Evolutionary conservation across 2,329 filamentous ascomycete genomes (phyloP).

Genomic region (Diaporthe sp.): DNA sequence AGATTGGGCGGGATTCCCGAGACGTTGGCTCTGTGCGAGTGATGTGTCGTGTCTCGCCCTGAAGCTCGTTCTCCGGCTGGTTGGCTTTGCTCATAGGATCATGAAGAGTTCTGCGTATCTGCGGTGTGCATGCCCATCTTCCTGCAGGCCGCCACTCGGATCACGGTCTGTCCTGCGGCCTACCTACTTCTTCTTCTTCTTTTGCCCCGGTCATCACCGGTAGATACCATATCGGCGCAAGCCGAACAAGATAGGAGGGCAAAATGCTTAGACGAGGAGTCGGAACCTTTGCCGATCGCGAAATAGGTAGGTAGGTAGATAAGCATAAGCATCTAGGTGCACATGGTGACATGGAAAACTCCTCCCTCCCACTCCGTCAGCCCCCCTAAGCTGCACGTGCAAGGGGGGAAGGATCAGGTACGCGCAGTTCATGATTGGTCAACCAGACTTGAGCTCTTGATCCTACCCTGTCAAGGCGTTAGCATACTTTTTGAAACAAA

Average conservation of each 20-base stretch:
- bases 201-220: background rate
- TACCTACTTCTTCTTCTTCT: background rate
- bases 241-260: background rate
- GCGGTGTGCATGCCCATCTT: background rate
- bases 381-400: constrained; percentile 17
- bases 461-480: background rate
- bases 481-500: constrained; percentile 16
- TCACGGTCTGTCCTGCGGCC: background rate
- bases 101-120: background rate
- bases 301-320: background rate
- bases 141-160: constrained; percentile 19
- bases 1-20: constrained; percentile 13
- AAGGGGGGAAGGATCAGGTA: constrained; percentile 7
- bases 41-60: constrained; percentile 3
- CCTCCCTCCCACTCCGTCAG: background rate
- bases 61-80: background rate
- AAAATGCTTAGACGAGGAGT: background rate
- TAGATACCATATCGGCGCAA: background rate
- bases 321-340: background rate
- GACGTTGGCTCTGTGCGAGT: background rate
- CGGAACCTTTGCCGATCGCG: background rate
- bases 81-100: background rate
- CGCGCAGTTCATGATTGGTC: background rate
- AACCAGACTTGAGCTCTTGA: background rate
- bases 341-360: background rate